phyloP scores from a whole-genome alignment of 805 yeast genomes.

The Kodamaea kakaduensis region DNA sequence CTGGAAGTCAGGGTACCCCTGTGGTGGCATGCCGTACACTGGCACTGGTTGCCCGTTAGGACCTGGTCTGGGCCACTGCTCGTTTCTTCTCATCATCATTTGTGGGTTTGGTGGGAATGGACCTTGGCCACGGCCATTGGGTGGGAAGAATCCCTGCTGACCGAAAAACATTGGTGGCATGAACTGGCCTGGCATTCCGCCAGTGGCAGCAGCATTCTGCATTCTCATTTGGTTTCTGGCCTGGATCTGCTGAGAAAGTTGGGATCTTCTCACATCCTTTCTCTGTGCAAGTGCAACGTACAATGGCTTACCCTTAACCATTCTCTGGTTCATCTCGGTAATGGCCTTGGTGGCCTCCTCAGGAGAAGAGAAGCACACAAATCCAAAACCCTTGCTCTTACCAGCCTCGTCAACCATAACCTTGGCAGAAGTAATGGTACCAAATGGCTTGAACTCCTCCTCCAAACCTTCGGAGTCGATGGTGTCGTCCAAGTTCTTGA shows the following conservation, averaged over 20 bases:
- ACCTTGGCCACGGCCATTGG: constrained; percentile 74
- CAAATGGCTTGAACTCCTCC: constrained; percentile 91
- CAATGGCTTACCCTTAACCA: constrained; percentile 92
- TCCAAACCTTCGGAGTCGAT: constrained; percentile 87
- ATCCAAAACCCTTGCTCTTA: constrained; percentile 97
- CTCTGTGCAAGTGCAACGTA: constrained; percentile 99
- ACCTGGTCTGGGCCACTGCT: constrained; percentile 68
- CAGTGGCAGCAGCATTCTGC: constrained; percentile 92
- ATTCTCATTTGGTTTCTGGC: constrained; percentile 98
- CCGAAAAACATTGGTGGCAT: constrained; percentile 84
- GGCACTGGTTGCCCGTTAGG: constrained; percentile 85
- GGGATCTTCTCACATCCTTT: constrained; percentile 95
- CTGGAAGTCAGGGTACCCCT: constrained; percentile 53
- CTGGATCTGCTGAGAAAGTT: constrained; percentile 95
- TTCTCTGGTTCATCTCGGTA: constrained; percentile 96
- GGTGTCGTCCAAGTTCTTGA: constrained; percentile 93
- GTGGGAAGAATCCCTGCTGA: constrained; percentile 79
- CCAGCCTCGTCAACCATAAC: constrained; percentile 94
- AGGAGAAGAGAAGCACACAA: constrained; percentile 95
- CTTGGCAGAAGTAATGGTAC: constrained; percentile 92
- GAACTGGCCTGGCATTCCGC: constrained; percentile 83
- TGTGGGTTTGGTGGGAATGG: constrained; percentile 81
- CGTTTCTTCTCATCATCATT: constrained; percentile 71
- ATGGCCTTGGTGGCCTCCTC: constrained; percentile 99
- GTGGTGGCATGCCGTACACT: constrained; percentile 83